Evolutionary conservation across 164 flowering plant species (phyloP), one percentile per base, ranked within the genome.

Genomic region (Magnolia officinalis): DNA sequence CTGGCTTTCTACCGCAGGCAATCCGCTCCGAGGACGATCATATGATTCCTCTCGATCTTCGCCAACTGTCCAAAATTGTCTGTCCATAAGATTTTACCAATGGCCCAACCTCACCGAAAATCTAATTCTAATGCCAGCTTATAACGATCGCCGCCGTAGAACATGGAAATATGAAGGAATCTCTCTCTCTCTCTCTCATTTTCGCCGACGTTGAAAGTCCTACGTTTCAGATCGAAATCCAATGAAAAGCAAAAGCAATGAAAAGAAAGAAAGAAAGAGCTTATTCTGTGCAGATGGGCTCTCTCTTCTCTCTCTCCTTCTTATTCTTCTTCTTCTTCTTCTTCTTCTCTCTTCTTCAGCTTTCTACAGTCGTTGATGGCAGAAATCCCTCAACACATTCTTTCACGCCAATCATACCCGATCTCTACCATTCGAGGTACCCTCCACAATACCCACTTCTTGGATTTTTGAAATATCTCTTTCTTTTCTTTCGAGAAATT

Each of bases 351-450:
- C 68, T 50, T 72, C 58, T 81, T 59, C 82, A 63, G 69, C 63
- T 72, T 31, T 75, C 76, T 24, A 59, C 76, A 19, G 16, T 77
- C 74, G 84, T 84, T 68, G 29, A 79, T 75, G 84, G 77, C 80
- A 63, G 84, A 29, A 81, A 83, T 77, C 76, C 21, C 75, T 24
- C 79, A 4, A 20, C 13, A 0, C 11, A 77, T 50, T 69, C 82
- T 55, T 24, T 77, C n/a, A 87, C 90, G 2, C 87, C 87, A 26
- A 79, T 89, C 80, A 85, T 85, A 61, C 89, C 72, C 58, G 90
- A 91, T 91, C 92, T 91, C 55, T 91, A 91, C 80, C 92, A 85
- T 78, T 89, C 84, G 16, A 80, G 86, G 86, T 81, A 31, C 8
- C 19, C 75, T 68, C 63, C 59, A 21, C 71, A 72, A 63, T 45